These are phyloP conservation scores for Marasmius oreades DNA, from an alignment of 1,284 basidiomycete species.

Conservation along the genomic window DNA sequence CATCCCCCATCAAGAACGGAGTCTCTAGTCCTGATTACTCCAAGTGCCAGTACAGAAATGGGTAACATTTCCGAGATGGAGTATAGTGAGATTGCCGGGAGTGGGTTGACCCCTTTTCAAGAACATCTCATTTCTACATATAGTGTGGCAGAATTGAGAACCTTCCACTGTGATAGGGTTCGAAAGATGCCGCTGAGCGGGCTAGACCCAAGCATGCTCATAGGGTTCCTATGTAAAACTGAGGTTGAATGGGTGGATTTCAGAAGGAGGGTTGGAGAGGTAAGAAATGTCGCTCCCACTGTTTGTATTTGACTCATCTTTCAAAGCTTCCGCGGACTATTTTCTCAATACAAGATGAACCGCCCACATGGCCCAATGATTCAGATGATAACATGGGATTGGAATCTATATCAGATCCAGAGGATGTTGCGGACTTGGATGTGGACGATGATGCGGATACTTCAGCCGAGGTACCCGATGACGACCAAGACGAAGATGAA, in stretches of 20 bases:
- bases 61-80: slow-evolving; percentile 30
- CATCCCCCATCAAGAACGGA: slow-evolving; percentile 9
- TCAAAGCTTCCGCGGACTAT: slow-evolving; percentile 69
- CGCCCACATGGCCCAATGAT: slow-evolving; percentile 74
- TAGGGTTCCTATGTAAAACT: slow-evolving; percentile 86
- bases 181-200: slow-evolving; percentile 89
- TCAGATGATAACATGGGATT: slow-evolving; percentile 76
- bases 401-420: slow-evolving; percentile 77
- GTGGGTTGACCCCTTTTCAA: slow-evolving; percentile 27
- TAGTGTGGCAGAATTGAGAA: slow-evolving; percentile 64
- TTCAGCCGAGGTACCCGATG: slow-evolving; percentile 25
- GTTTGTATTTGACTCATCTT: slow-evolving; percentile 5
- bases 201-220: slow-evolving; percentile 96
- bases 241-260: slow-evolving; percentile 87
- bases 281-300: slow-evolving; percentile 31
- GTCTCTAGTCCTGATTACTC: slow-evolving; percentile 14
- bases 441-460: slow-evolving; percentile 32
- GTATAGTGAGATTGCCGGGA: slow-evolving; percentile 33
- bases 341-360: slow-evolving; percentile 83
- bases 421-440: slow-evolving; percentile 55
- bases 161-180: slow-evolving; percentile 93
- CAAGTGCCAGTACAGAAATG: slow-evolving; percentile 22
- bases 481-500: slow-evolving; percentile 25
- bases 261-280: slow-evolving; percentile 66
- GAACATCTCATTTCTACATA: slow-evolving; percentile 41